These are phyloP conservation scores for Prototheca cutis DNA, from an alignment of 163 green algal genomes.

Conservation along the genomic window DNA sequence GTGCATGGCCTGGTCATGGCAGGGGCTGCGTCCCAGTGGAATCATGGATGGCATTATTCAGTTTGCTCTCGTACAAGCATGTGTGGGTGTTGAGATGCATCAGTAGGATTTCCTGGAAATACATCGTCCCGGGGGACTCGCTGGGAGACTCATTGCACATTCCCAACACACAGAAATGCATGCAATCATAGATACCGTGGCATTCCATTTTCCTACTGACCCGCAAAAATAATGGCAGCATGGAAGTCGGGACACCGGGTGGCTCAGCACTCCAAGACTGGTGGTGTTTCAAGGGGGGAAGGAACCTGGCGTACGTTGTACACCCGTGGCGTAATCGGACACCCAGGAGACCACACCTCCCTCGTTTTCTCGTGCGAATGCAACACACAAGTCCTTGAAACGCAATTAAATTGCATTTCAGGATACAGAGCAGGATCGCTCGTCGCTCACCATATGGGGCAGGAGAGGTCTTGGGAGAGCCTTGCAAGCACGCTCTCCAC, in stretches of 20 bases:
- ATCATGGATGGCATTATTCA: neutral
- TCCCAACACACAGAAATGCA: neutral
- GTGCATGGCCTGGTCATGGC: constrained; percentile 28
- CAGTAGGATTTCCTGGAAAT: too few relatives aligned
- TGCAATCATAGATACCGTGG: too few relatives aligned
- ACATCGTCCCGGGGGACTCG: too few relatives aligned
- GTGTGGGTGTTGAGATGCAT: too few relatives aligned
- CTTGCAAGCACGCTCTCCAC: constrained; percentile 14
- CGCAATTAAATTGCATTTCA: neutral
- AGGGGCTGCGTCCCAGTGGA: constrained; percentile 21
- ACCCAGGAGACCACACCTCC: neutral
- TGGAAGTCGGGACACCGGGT: constrained; percentile 31
- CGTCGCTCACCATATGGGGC: constrained; percentile 19
- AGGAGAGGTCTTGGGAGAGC: constrained; percentile 6
- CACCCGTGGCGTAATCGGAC: neutral
- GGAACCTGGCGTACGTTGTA: neutral
- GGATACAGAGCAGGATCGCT: neutral
- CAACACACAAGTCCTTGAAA: neutral
- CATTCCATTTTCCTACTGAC: too few relatives aligned
- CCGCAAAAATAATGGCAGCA: constrained; percentile 59
- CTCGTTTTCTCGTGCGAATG: neutral
- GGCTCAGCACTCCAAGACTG: constrained; percentile 35
- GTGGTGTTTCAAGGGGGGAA: neutral
- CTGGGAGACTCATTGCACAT: neutral
- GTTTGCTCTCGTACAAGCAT: neutral